A percentile compares a stretch with the other conserved stretches of the same genome.
phyloP scores from a whole-genome alignment of 2,329 filamentous ascomycete genomes.

The Ascochyta koolunga region DNA sequence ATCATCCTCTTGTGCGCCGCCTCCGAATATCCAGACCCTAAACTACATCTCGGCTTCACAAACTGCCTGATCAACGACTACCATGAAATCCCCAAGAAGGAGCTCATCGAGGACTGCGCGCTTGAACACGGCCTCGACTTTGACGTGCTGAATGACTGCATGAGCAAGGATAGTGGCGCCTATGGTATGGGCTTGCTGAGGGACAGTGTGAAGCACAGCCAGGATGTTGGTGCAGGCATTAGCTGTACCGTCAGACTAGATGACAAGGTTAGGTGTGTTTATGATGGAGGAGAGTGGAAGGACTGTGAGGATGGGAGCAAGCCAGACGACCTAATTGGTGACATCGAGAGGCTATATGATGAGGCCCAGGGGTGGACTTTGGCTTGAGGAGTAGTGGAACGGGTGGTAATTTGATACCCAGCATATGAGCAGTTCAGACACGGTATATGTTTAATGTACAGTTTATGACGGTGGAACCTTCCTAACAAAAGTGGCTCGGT shows the following conservation, averaged over 20 bases:
- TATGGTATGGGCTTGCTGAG: slow-evolving; percentile 72
- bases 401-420: neutral
- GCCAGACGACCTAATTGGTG: slow-evolving; percentile 75
- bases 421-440: neutral
- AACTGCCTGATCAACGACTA: slow-evolving; percentile 87
- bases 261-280: slow-evolving; percentile 80
- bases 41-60: slow-evolving; percentile 88
- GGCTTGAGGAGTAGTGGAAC: neutral
- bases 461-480: neutral
- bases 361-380: slow-evolving; percentile 36
- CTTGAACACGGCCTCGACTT: slow-evolving; percentile 90
- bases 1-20: slow-evolving; percentile 92
- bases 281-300: slow-evolving; percentile 78
- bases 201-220: slow-evolving; percentile 69
- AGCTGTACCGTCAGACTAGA: slow-evolving; percentile 68
- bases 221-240: slow-evolving; percentile 53
- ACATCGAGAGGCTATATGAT: slow-evolving; percentile 73
- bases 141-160: slow-evolving; percentile 78
- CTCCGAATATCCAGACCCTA: slow-evolving; percentile 80
- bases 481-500: neutral
- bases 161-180: slow-evolving; percentile 75
- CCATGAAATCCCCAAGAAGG: slow-evolving; percentile 73
- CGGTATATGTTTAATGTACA: neutral
- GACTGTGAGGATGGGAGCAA: slow-evolving; percentile 73
- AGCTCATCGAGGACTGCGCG: slow-evolving; percentile 85